A percentile compares a stretch with the other conserved stretches of the same genome.
These are phyloP conservation scores for Debaryomyces sp. DNA, from an alignment of 1,139 yeast genomes.

Conservation along the genomic window DNA sequence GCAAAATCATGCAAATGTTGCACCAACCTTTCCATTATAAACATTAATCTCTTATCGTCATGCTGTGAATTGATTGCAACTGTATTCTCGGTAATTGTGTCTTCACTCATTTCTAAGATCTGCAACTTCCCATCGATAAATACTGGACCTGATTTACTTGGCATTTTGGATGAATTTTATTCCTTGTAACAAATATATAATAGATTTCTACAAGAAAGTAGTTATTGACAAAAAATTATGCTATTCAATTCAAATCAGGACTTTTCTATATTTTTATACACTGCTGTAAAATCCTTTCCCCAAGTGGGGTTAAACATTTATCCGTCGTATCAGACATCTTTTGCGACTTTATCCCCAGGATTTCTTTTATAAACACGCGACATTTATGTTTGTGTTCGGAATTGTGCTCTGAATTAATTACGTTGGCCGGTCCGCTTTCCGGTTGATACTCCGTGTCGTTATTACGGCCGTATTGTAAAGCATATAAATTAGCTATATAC, in stretches of 20 bases:
- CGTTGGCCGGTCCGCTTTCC: background rate
- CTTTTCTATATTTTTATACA: background rate
- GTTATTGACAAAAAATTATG: background rate
- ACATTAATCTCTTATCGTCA: constrained; percentile 24
- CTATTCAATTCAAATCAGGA: background rate
- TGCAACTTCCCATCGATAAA: constrained; percentile 5
- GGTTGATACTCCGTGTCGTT: background rate
- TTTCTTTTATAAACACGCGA: background rate
- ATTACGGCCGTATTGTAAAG: background rate
- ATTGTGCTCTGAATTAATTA: background rate
- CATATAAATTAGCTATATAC: background rate
- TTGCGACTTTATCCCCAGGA: background rate
- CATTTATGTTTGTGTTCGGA: background rate
- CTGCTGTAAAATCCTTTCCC: background rate
- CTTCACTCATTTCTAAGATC: constrained; percentile 26
- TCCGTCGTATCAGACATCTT: background rate
- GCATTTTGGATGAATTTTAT: background rate
- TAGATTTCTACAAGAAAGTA: background rate
- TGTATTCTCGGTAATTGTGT: constrained; percentile 30
- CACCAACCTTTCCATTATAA: constrained; percentile 27
- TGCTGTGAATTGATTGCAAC: constrained; percentile 29
- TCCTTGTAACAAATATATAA: background rate
- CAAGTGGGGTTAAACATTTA: constrained; percentile 1
- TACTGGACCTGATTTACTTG: constrained; percentile 3
- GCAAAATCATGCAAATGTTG: constrained; percentile 36